phyloP scores from a whole-genome alignment of 768 basidiomycete species.

The Amyloporia xantha region DNA sequence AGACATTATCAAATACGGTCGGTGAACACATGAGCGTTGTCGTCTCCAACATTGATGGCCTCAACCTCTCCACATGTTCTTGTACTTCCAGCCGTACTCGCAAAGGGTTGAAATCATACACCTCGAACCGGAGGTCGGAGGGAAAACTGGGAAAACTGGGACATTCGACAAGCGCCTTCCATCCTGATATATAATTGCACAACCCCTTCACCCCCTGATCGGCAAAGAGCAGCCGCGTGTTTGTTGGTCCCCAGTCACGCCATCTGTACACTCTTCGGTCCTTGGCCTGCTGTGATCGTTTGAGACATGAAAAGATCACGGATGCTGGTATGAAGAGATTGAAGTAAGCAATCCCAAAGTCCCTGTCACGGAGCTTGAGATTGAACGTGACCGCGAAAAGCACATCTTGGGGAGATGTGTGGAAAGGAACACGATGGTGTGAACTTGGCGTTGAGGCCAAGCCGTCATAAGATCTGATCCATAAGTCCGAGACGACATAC shows the following conservation, averaged over 20 bases:
- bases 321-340: not conserved
- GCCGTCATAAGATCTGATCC: not conserved
- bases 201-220: slow-evolving; percentile 21
- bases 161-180: slow-evolving; percentile 35
- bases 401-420: not conserved
- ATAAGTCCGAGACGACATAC: not conserved
- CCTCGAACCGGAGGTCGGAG: slow-evolving; percentile 21
- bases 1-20: slow-evolving; percentile 17
- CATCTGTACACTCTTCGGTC: not conserved
- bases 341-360: too few species aligned
- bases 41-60: slow-evolving; percentile 10
- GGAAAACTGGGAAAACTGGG: not conserved
- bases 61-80: slow-evolving; percentile 1
- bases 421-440: not conserved
- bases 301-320: not conserved
- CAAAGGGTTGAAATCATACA: slow-evolving; percentile 50
- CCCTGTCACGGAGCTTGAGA: not conserved
- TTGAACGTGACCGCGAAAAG: not conserved
- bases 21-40: too few species aligned
- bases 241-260: slow-evolving; percentile 13
- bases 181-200: slow-evolving; percentile 54
- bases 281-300: not conserved
- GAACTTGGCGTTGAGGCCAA: not conserved
- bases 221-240: slow-evolving; percentile 34
- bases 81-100: slow-evolving; percentile 27